Conservation (phyloP, 495 filamentous ascomycete genomes). For the Rhypophila decipiens region DNA sequence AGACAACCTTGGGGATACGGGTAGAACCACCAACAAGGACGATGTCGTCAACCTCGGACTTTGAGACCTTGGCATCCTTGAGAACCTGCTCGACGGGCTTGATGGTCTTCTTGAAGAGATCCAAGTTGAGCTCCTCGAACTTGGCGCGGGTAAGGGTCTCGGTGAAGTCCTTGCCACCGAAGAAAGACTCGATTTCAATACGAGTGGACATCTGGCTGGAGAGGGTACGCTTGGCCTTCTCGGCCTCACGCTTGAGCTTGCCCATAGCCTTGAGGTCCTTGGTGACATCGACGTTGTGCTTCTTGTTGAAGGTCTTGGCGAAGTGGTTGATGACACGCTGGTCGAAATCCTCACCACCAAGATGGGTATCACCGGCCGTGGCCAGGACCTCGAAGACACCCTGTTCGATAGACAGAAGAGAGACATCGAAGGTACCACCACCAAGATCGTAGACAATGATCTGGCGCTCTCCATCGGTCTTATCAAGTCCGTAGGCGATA, state of each 20-base stretch:
- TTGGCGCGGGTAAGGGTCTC: constrained; percentile 98
- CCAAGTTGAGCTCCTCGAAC: constrained; percentile 98
- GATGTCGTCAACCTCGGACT: constrained; percentile 79
- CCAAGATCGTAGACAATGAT: constrained; percentile 97
- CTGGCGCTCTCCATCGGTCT: constrained; percentile 78
- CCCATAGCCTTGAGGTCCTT: constrained; percentile 98
- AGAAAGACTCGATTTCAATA: constrained; percentile 97
- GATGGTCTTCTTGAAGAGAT: constrained; percentile 97
- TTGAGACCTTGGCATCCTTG: constrained; percentile 87
- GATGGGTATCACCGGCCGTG: constrained; percentile 98
- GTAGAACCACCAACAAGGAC: constrained; percentile 89
- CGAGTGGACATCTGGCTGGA: constrained; percentile 98
- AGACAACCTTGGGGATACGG: constrained; percentile 95
- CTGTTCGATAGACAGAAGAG: constrained; percentile 91
- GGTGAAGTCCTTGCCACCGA: constrained; percentile 94
- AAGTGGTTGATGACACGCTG: constrained; percentile 97
- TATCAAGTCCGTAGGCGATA: constrained; percentile 84
- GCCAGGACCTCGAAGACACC: constrained; percentile 97
- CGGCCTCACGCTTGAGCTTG: constrained; percentile 99
- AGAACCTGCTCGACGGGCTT: constrained; percentile 98
- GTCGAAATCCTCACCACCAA: constrained; percentile 99
- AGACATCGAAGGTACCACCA: constrained; percentile 99
- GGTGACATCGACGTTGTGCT: constrained; percentile 84
- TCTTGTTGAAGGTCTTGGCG: constrained; percentile 99
- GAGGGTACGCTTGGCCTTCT: constrained; percentile 99